Base-by-base conservation (phyloP, 306 rosid species). In the Citrullus mucosospermus region DNA sequence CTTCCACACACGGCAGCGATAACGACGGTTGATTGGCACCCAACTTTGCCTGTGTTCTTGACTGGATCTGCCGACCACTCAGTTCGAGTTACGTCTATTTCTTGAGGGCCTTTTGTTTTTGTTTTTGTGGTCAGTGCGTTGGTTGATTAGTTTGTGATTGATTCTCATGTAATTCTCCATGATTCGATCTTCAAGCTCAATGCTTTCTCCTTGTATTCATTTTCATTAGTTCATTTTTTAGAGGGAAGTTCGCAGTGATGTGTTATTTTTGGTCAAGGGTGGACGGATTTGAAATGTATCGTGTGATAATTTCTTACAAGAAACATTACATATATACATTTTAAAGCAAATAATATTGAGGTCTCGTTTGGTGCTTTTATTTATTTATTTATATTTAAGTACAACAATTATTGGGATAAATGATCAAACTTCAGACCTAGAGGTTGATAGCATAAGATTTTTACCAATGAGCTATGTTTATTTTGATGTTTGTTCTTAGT, bases 21-120 rank as follows among this genome's bases (percentile, higher is more conserved):
- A 85, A 90, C 98, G 36, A 88, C 98, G 9, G 97, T 94, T 39
- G 98, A 92, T 87, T 94, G 98, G 98, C 98, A 92, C 87, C 98
- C 96, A 0, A 94, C 93, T 1, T 78, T 89, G 84, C 97, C 98
- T 44, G 84, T 94, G 82, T 94, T 87, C 83, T 83, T 94, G 87
- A 92, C 97, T 28, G 98, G 97, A 81, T 94, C 98, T 20, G 97
- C 98, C 15, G 97, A 94, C 75, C 92, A 94, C 85, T 92, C 96
- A 2, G 97, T 94, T 34, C 88, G 93, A 50, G 97, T 94, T 36
- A 88, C 97, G 18, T 89, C 98, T 28, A 79, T 89, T 66, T 79
- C 84, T 13, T 93, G 86, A 85, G n/a, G 11, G 43, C 15, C 16
- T 25, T 12, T 32, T 54, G 48, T 16, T 54, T 39, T 30, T 71